These are phyloP conservation scores for Paracamarosporium sp. DNA, from an alignment of 2,329 filamentous ascomycete species.

Conservation along the genomic window DNA sequence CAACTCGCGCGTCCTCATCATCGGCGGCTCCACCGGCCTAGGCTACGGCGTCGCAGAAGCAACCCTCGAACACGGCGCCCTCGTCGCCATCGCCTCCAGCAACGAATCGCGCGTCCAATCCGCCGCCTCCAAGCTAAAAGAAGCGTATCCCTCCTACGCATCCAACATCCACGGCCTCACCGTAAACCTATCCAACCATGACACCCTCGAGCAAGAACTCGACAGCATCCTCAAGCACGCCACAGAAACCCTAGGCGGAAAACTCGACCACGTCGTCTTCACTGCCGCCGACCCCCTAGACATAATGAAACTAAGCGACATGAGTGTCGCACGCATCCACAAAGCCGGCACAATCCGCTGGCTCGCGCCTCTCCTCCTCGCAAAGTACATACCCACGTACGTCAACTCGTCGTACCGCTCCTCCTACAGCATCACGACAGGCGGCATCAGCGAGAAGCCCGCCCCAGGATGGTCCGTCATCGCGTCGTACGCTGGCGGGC, in stretches of 20 bases:
- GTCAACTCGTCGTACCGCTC: slow-evolving; percentile 51
- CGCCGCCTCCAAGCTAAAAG: slow-evolving; percentile 54
- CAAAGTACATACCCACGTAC: slow-evolving; percentile 57
- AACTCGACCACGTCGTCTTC: slow-evolving; percentile 64
- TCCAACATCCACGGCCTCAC: slow-evolving; percentile 52
- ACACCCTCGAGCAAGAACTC: slow-evolving; percentile 57
- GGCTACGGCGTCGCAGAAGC: slow-evolving; percentile 68
- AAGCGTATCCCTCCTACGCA: slow-evolving; percentile 51
- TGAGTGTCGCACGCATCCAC: slow-evolving; percentile 51
- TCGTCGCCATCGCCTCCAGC: slow-evolving; percentile 68
- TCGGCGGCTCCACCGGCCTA: slow-evolving; percentile 70
- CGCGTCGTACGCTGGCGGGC: slow-evolving; percentile 56
- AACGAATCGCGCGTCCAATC: slow-evolving; percentile 56
- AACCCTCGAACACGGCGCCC: slow-evolving; percentile 60
- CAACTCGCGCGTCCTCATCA: slow-evolving; percentile 60
- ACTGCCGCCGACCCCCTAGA: slow-evolving; percentile 61
- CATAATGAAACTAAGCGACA: slow-evolving; percentile 48
- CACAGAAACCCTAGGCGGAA: slow-evolving; percentile 29
- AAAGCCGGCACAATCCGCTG: slow-evolving; percentile 58
- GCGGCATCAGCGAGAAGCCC: slow-evolving; percentile 59
- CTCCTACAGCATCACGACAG: slow-evolving; percentile 65
- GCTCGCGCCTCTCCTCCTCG: slow-evolving; percentile 59
- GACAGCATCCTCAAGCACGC: slow-evolving; percentile 52
- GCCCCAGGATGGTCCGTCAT: slow-evolving; percentile 59
- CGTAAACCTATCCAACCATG: slow-evolving; percentile 56